Evolutionary conservation across 2,329 filamentous ascomycete genomes (phyloP).

Genomic region (Colletotrichum chlorophyti): DNA sequence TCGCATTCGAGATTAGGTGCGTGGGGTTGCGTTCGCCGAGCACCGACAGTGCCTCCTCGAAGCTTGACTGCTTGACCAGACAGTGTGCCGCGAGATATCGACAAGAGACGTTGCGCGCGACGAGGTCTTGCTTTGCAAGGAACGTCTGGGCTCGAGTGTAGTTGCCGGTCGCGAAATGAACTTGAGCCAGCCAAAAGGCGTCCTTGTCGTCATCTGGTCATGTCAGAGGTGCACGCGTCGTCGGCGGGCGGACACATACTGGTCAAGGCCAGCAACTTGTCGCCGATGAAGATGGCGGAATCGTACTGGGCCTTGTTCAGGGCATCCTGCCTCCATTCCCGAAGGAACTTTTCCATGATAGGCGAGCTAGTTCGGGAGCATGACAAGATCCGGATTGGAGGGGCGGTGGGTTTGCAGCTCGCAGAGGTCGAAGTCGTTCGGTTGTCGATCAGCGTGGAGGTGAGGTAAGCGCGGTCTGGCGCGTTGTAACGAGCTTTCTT

Average conservation of each 20-base stretch:
- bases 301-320: conserved; percentile 96
- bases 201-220: conserved; percentile 84
- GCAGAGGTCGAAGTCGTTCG: background rate
- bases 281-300: conserved; percentile 94
- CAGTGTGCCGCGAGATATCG: conserved; percentile 94
- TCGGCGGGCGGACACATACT: conserved; percentile 62
- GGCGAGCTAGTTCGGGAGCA: conserved; percentile 15
- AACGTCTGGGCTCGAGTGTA: conserved; percentile 91
- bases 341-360: conserved; percentile 88
- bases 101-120: conserved; percentile 82
- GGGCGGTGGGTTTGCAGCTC: background rate
- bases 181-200: conserved; percentile 97
- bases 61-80: conserved; percentile 89
- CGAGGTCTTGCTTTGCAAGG: conserved; percentile 82
- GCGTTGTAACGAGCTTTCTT: conserved; percentile 25
- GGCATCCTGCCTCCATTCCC: conserved; percentile 94
- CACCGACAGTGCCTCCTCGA: conserved; percentile 84
- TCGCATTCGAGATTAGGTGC: conserved; percentile 75
- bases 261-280: conserved; percentile 94
- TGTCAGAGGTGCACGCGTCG: background rate
- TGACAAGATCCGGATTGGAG: background rate
- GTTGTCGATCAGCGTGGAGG: conserved; percentile 14
- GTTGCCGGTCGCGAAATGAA: conserved; percentile 94
- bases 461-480: conserved; percentile 26
- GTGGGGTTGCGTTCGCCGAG: conserved; percentile 94